Evolutionary conservation across 768 basidiomycete genomes (phyloP).

Genomic region (Termitomyces sp.): DNA sequence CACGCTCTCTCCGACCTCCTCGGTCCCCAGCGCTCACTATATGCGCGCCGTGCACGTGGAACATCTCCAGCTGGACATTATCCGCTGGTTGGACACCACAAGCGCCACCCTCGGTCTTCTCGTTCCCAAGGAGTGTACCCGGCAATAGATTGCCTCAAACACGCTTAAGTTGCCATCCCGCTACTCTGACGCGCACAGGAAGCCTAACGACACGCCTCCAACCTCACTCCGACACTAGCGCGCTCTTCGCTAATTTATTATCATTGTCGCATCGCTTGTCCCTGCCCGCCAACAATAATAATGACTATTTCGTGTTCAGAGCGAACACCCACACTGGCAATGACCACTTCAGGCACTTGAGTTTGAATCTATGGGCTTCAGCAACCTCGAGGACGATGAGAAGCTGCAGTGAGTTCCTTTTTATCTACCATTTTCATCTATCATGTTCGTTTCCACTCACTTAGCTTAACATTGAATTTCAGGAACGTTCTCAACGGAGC

Average conservation of each 20-base stretch:
- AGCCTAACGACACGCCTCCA: conserved; percentile 64
- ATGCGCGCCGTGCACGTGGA: conserved; percentile 83
- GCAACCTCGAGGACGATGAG: conserved; percentile 48
- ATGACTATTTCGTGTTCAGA: too few relatives aligned
- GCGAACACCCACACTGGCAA: too few relatives aligned
- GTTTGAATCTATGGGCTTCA: conserved; percentile 87
- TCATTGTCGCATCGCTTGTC: conserved; percentile 36
- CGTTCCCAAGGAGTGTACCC: conserved; percentile 66
- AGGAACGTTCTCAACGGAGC: conserved; percentile 49
- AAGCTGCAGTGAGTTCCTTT: conserved; percentile 56
- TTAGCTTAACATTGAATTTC: neutral
- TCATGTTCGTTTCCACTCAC: neutral
- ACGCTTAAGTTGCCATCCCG: conserved; percentile 59
- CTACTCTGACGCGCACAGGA: conserved; percentile 72
- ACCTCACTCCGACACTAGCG: conserved; percentile 48
- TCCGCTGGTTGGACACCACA: conserved; percentile 69
- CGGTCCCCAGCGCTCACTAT: conserved; percentile 40
- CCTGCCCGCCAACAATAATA: conserved; percentile 23
- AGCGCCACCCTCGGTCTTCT: conserved; percentile 60
- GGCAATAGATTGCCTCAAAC: conserved; percentile 62
- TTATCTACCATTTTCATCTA: neutral
- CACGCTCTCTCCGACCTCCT: too few relatives aligned
- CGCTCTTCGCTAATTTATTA: conserved; percentile 33
- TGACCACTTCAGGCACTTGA: conserved; percentile 84
- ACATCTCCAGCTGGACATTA: conserved; percentile 86